These are phyloP conservation scores for Arabidopsis lyrata DNA, from an alignment of 441 rosid species.

Conservation along the genomic window DNA sequence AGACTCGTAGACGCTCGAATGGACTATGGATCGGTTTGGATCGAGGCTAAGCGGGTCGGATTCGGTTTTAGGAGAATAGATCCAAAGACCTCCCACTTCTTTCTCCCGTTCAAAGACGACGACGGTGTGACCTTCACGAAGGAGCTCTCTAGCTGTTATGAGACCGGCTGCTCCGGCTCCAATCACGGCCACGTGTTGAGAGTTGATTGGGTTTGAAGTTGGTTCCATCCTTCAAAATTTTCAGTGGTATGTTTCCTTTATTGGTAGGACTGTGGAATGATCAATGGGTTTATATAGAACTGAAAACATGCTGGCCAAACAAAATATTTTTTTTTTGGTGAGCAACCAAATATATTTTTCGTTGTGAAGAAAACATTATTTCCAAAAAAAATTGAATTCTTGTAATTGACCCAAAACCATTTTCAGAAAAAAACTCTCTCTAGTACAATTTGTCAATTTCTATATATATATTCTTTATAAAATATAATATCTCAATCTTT, in stretches of 20 bases:
- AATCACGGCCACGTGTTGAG: constrained; percentile 69
- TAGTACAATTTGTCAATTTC: no score
- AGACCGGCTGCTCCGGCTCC: constrained; percentile 88
- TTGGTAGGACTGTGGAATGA: not conserved
- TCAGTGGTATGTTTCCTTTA: not conserved
- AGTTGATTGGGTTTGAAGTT: constrained; percentile 21
- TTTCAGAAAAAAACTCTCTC: no score
- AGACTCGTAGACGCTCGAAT: constrained; percentile 70
- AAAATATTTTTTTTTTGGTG: no score
- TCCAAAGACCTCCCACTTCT: constrained; percentile 74
- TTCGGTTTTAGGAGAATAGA: constrained; percentile 56
- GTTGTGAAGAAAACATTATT: no score
- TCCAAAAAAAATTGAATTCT: no score
- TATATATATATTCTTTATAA: no score
- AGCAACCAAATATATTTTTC: no score
- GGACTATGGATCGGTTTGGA: constrained; percentile 56
- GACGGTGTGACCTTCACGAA: constrained; percentile 61
- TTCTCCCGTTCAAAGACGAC: constrained; percentile 58
- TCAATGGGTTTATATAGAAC: not conserved
- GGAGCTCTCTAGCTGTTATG: constrained; percentile 65
- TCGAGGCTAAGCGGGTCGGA: constrained; percentile 67
- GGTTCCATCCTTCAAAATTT: constrained; percentile 23
- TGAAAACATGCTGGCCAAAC: no score
- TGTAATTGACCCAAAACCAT: no score
- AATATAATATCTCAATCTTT: no score